phyloP scores from a whole-genome alignment of 1,139 yeast species.

The Yamadazyma membranifaciens region DNA sequence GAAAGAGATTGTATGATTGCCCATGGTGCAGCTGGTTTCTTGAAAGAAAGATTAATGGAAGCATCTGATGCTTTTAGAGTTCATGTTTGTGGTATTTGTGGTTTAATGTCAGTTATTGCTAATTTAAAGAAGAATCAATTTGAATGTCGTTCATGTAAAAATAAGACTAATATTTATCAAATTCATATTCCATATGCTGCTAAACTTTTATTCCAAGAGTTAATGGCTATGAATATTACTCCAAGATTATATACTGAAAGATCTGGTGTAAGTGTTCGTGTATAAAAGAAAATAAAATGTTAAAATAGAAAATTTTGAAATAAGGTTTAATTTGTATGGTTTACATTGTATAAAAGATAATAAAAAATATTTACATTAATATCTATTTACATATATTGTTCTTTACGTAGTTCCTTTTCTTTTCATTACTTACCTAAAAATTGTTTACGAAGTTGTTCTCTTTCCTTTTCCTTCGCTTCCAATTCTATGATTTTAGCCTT shows the following conservation, averaged over 20 bases:
- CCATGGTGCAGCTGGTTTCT: constrained; percentile 97
- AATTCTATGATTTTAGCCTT: constrained; percentile 39
- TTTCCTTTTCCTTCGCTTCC: constrained; percentile 33
- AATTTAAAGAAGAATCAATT: constrained; percentile 95
- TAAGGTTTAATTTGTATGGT: constrained; percentile 1
- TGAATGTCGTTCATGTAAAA: constrained; percentile 97
- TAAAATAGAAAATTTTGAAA: neutral
- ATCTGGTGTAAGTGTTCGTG: constrained; percentile 44
- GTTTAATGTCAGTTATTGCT: constrained; percentile 96
- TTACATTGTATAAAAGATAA: constrained; percentile 1
- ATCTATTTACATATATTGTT: constrained; percentile 13
- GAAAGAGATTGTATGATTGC: constrained; percentile 99
- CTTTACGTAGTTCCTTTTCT: neutral
- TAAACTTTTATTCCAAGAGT: constrained; percentile 91
- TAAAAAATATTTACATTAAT: constrained; percentile 9
- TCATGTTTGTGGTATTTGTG: constrained; percentile 97
- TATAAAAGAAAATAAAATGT: constrained; percentile 2
- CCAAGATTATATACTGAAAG: constrained; percentile 79
- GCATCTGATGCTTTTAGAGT: constrained; percentile 98
- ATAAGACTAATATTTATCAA: constrained; percentile 96
- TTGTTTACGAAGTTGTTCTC: constrained; percentile 34
- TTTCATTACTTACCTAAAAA: constrained; percentile 25
- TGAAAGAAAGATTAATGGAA: constrained; percentile 97
- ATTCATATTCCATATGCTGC: constrained; percentile 98
- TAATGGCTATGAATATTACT: constrained; percentile 97